These are phyloP conservation scores for Vairimorpha necatrix DNA, from an alignment of 371 early-diverging fungal genomes.

Conservation along the genomic window DNA sequence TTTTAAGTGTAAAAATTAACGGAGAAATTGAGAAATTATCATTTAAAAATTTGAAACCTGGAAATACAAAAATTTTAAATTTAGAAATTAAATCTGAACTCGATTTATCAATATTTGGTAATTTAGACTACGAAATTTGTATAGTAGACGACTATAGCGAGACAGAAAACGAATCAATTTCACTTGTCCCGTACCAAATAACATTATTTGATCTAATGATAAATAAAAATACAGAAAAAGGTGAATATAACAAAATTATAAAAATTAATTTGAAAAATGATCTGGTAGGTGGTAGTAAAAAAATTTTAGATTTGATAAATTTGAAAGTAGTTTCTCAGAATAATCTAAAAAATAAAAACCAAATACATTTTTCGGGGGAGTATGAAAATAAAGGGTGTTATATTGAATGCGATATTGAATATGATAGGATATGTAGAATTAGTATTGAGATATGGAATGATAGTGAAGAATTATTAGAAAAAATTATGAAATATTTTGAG, in stretches of 20 bases:
- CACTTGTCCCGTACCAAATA: conserved; percentile 43
- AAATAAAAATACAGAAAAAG: conserved; percentile 13
- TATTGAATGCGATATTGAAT: conserved; percentile 17
- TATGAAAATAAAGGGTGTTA: conserved; percentile 14
- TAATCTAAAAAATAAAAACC: neutral
- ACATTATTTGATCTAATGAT: conserved; percentile 48
- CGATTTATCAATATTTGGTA: conserved; percentile 39
- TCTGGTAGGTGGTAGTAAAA: conserved; percentile 15
- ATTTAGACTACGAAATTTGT: conserved; percentile 48
- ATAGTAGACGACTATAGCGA: conserved; percentile 42
- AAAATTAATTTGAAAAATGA: conserved; percentile 20
- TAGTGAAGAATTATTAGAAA: conserved; percentile 23
- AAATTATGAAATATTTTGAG: conserved; percentile 29
- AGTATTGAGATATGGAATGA: conserved; percentile 31
- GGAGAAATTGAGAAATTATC: neutral
- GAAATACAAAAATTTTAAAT: neutral
- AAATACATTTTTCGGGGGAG: conserved; percentile 10
- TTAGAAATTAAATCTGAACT: conserved; percentile 14
- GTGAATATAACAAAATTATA: neutral
- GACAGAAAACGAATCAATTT: conserved; percentile 42
- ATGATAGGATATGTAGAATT: conserved; percentile 2
- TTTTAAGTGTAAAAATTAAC: conserved; percentile 18
- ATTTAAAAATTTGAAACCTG: conserved; percentile 9
- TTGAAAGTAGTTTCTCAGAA: conserved; percentile 32
- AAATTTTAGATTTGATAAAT: conserved; percentile 37